These are phyloP conservation scores for Curvularia verruculosa DNA, from an alignment of 2,329 filamentous ascomycete species.

Conservation along the genomic window DNA sequence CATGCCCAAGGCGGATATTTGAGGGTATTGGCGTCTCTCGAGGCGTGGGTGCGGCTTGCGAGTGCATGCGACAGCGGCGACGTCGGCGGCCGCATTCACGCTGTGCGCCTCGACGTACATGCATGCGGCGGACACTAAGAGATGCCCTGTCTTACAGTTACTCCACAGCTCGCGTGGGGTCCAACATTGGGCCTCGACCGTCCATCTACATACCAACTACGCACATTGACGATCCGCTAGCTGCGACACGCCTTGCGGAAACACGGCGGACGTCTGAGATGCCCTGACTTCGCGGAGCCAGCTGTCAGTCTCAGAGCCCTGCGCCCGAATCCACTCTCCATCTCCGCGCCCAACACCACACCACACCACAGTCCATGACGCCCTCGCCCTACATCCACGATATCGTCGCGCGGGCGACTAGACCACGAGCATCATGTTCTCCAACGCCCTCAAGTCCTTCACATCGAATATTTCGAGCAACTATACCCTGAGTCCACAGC, in stretches of 20 bases:
- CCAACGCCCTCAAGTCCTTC: slow-evolving; percentile 86
- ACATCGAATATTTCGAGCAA: slow-evolving; percentile 91
- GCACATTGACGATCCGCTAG: neutral
- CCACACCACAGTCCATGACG: slow-evolving; percentile 40
- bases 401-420: slow-evolving; percentile 35
- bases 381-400: slow-evolving; percentile 21
- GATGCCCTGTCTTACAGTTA: slow-evolving; percentile 3
- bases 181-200: slow-evolving; percentile 12
- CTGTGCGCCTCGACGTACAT: slow-evolving; percentile 18
- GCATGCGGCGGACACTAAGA: slow-evolving; percentile 18
- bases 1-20: slow-evolving; percentile 29
- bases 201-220: slow-evolving; percentile 3
- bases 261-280: slow-evolving; percentile 11
- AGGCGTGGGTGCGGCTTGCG: neutral
- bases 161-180: slow-evolving; percentile 29
- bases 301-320: slow-evolving; percentile 28
- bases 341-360: slow-evolving; percentile 21
- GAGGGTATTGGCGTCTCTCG: slow-evolving; percentile 32
- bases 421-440: slow-evolving; percentile 74
- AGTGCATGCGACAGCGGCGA: slow-evolving; percentile 7
- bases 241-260: neutral
- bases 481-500: slow-evolving; percentile 79
- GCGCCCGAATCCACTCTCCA: slow-evolving; percentile 19
- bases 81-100: slow-evolving; percentile 4
- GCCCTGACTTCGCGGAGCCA: slow-evolving; percentile 29